Evolutionary conservation across 176 grass and related monocot genomes (phyloP), one percentile per base, ranked within the genome.

Genomic region (Ensete glaucum): DNA sequence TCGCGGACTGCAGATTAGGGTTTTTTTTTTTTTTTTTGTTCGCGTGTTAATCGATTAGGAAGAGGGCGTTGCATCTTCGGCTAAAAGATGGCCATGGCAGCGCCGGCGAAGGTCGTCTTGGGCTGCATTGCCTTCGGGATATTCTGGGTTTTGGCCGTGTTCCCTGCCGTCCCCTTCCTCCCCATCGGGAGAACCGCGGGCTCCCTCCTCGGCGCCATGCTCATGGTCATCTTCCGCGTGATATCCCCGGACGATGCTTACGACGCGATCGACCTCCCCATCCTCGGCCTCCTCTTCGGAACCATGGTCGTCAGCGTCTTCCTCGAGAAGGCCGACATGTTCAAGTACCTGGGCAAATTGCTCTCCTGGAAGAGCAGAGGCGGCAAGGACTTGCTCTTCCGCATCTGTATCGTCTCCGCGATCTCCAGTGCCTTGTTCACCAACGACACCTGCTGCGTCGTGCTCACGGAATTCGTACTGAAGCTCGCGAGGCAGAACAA

Each of bases 391-490:
- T 76, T 99, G 52, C 84, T 98, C 25, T 64, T 85, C 76, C 86
- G 95, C 70, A 82, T 87, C 83, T 98, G 95, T 77, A 50, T 34
- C 58, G 90, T 89, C 0, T 78, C 95, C 53, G 88, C 91, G 20
- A 71, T 99, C 49, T 89, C 96, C 73, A 91, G 88, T 63, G 88
- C 96, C 29, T 81, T 99, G 73, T 99, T 99, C 79, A 99, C 96
- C 74, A 99, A 99, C 65, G 96, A 99, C 82, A 99, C 96, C 74
- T 87, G 88, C 80, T 99, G 96, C 57, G 96, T 99, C 1, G 95
- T 92, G 62, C 76, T 98, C 22, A 81, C 95, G 0, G 92, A 9
- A 75, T 92, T 74, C 84, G 89, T 98, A 79, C 91, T 98, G 52
- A 98, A 98, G 83, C 83, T 98, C 64, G 95, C 95, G 0, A 64